A percentile compares a stretch with the other conserved stretches of the same genome.
Evolutionary conservation across 177 flowering plant species (phyloP).

Genomic region (Vitis hybrid): DNA sequence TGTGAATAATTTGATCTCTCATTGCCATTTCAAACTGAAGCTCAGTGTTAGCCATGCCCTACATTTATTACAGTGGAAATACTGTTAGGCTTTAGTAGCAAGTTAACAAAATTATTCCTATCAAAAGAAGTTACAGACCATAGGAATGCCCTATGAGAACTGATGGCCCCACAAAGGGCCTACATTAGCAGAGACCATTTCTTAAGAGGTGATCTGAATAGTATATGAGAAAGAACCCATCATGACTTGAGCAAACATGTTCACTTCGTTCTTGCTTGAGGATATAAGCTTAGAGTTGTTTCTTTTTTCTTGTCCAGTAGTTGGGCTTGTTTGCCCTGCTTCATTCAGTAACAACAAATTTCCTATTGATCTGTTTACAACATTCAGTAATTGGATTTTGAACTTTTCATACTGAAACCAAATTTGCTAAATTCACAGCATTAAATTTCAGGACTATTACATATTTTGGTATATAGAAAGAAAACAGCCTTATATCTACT

Average conservation of each 20-base stretch:
- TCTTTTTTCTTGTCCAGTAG: not conserved
- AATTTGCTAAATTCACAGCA: not conserved
- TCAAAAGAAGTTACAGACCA: no score
- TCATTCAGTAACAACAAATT: not conserved
- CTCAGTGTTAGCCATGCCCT: conserved; percentile 94
- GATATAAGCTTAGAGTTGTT: not conserved
- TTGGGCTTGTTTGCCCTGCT: not conserved
- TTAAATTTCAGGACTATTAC: not conserved
- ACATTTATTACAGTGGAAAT: conserved; percentile 13
- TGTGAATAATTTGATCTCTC: conserved; percentile 84
- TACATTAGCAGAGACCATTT: no score
- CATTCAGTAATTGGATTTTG: not conserved
- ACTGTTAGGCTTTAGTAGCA: conserved; percentile 1
- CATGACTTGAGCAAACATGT: not conserved
- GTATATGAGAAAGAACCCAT: not conserved
- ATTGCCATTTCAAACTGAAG: conserved; percentile 94
- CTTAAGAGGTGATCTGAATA: no score
- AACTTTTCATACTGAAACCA: not conserved
- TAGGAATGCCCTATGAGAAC: not conserved
- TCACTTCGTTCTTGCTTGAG: not conserved
- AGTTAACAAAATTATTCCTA: not conserved
- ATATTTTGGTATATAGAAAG: not conserved
- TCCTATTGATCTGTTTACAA: not conserved
- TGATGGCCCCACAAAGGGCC: not conserved
- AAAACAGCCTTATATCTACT: conserved; percentile 17